Base-by-base conservation (phyloP, 2,329 filamentous ascomycete genomes). In the Fusarium compactum region DNA sequence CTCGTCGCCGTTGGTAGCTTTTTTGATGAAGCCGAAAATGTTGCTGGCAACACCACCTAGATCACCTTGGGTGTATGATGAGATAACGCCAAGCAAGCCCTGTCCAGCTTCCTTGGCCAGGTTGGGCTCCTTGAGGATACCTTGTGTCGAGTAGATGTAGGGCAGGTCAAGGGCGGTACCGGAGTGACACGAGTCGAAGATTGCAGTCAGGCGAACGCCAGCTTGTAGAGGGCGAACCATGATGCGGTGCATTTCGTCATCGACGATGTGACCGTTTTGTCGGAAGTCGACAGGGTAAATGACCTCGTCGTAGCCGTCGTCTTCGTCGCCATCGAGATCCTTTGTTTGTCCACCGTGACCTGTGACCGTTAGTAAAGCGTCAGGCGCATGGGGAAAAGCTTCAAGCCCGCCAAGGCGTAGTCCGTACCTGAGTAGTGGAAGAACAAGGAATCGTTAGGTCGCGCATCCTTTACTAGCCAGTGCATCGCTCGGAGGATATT, bases 401-500 rank as follows among this genome's bases (percentile, higher is more conserved):
- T 22, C 24, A 24, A 24, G 38, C 34, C 40, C 24, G 12, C 10
- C 11, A 20, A 34, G 27, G 16, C 61, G n/a, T 25, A 25, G 10
- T 41, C 78, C 88, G 73, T 82, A 94, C 92, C 94, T 41, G 95
- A 97, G 80, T 97, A 98, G 82, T 98, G 95, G 84, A 98, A 98
- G 83, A 98, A 98, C 9, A 98, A 86, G 7, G 95, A 97, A 79
- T 98, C 95, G 78, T 98, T 97, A 1, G 94, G 92, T 62, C 88
- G 88, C 7, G 95, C 95, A 77, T 97, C 95, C 82, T 97, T 97
- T 62, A 98, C 94, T 22, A 98, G 84, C 95, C 95, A 98, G 79
- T 98, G 95, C 95, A 98, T 98, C 30, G 95, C 95, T 56, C 95
- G 89, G 40, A 98, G 81, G 59, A 98, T 97, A 78, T 98, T 98